Evolutionary conservation across 805 yeast genomes (phyloP), one percentile per base, ranked within the genome.

Genomic region (Sungouiozyma ichnusensis): DNA sequence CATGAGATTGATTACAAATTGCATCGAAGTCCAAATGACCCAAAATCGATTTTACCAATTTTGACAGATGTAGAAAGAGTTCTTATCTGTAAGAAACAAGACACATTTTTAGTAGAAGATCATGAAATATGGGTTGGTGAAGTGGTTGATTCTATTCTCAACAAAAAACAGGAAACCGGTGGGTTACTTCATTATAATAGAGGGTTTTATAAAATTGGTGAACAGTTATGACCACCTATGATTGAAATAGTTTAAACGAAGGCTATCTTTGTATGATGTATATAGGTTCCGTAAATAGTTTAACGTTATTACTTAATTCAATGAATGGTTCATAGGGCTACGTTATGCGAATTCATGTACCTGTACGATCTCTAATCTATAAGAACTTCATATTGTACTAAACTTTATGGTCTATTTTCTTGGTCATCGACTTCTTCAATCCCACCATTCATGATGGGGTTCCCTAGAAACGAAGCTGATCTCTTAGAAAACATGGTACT

Each of bases 101-200:
- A 68, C 19, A 74, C 72, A 3, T 69, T 82, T 39, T 58, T 58
- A 9, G 80, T 86, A 1, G 87, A 83, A 46, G 86, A 83, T 54
- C 97, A 90, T 63, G 95, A 88, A 57, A 77, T 90, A 3, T 85
- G 96, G 92, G 76, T 87, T 3, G 95, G 85, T 3, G 71, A 75
- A 45, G 94, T 90, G 3, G 63, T 68, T 32, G 81, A 81, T 34
- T 73, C 82, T 2, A 48, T 73, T 11, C 54, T 52, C 0, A 48
- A 49, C 8, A 50, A 44, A 7, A 51, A 41, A 24, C 65, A 33
- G 6, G 42, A 32, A 5, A 64, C 74, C 2, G 88, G 88, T 14
- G 90, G 90, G 0, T 57, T 83, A 36, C 53, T 83, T 14, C 81
- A 81, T 50, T 81, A 73, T 57, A 72, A 81, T 51, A 68, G 85